Conservation (phyloP, 805 yeast genomes). For the Metschnikowia lunata region DNA sequence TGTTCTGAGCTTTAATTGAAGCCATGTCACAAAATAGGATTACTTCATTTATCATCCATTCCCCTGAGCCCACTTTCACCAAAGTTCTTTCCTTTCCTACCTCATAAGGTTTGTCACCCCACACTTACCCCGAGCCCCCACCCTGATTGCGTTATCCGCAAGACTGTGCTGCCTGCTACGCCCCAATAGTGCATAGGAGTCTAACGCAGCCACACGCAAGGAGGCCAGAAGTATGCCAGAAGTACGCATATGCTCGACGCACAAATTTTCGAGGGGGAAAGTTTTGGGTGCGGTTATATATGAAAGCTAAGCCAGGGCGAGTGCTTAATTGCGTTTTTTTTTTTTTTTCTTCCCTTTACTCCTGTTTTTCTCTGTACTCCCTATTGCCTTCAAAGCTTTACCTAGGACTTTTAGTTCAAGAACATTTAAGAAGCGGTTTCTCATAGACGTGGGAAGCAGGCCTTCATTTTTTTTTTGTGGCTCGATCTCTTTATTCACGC, state of each 20-base stretch:
- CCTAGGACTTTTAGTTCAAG: too few relatives aligned
- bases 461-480: too few relatives aligned
- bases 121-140: constrained; percentile 3
- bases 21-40: too few relatives aligned
- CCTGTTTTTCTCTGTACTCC: too few relatives aligned
- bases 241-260: neutral
- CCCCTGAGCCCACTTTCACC: too few relatives aligned
- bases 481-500: too few relatives aligned
- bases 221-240: neutral
- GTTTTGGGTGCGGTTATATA: constrained; percentile 5
- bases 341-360: neutral
- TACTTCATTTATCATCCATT: too few relatives aligned
- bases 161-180: neutral
- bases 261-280: neutral
- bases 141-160: neutral
- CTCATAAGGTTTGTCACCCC: neutral
- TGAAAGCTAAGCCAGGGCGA: neutral
- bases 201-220: constrained; percentile 1
- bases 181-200: neutral
- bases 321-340: neutral
- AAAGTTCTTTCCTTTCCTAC: too few relatives aligned
- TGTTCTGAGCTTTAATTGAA: too few relatives aligned
- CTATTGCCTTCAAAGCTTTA: too few relatives aligned
- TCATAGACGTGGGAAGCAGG: too few relatives aligned
- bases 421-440: too few relatives aligned